Base-by-base conservation (phyloP, 352 stramenopile genomes). In the Globisporangium ultimum region DNA sequence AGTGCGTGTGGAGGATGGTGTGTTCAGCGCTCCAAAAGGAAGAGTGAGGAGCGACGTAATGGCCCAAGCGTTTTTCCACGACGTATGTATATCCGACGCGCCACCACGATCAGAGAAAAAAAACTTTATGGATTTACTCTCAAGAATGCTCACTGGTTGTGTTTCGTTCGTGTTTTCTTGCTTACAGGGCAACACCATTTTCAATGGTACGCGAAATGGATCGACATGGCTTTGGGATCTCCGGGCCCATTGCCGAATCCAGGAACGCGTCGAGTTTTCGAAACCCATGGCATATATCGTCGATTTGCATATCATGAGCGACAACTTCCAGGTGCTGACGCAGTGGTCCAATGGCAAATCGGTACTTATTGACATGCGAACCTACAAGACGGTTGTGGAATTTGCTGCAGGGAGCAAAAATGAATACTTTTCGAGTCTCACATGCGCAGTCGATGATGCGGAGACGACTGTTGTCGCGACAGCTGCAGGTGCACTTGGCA, bases 211-310 rank as follows among this genome's bases (percentile, higher is more conserved):
- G 13, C 76, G 74, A 18, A 74, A 60, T 22, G 76, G 76, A 2
- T 67, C 58, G 1, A 67, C 68, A 17, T 87, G 76, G 76, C 64
- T 78, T 8, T 87, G 76, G 76, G 76, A 87, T 42, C 49, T 80
- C 18, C 76, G 76, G 36, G 43, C 62, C 4, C 49, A 32, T 20
- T 42, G 61, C 9, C 66, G 66, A 1, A 54, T 54, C 0, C 53
- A 67, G 8, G 66, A 72, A 32, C 36, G 57, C 17, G 12, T 21
- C n/a, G 13, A 32, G 20, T 34, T 50, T 32, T 60, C 47, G 9
- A 58, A 72, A 24, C 41, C 74, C 51, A 47, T 70, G 0, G 60
- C 74, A 42, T 65, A 70, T 28, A 50, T 82, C 51, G 36, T 77
- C 4, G 68, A 78, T 51, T 42, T 87, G 11, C 63, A 80, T 34